These are phyloP conservation scores for Botryosphaeria dothidea DNA, from an alignment of 2,329 filamentous ascomycete species.

Conservation along the genomic window DNA sequence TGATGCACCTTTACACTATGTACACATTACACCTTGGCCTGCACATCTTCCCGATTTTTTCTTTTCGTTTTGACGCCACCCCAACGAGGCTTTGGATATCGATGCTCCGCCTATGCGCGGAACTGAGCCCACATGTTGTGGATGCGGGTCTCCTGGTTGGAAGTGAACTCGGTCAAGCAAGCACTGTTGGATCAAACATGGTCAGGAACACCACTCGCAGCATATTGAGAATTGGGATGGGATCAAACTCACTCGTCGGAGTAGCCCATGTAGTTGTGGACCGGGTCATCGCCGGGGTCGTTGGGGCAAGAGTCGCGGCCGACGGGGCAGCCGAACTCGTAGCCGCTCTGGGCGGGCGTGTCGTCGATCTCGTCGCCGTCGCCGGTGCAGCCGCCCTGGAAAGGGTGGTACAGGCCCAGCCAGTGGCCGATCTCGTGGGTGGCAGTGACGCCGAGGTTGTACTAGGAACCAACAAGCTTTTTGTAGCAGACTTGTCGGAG, in stretches of 20 bases:
- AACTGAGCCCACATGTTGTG: conserved; percentile 52
- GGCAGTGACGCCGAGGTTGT: conserved; percentile 48
- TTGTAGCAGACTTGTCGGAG: conserved; percentile 12
- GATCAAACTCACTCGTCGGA: conserved; percentile 21
- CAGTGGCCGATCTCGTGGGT: conserved; percentile 46
- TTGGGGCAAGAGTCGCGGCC: conserved; percentile 48
- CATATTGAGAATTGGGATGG: conserved; percentile 39
- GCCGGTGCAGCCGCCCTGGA: conserved; percentile 49
- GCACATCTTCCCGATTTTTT: too few relatives aligned
- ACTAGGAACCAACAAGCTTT: too few relatives aligned
- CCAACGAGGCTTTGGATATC: too few relatives aligned
- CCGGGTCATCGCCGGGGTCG: conserved; percentile 33
- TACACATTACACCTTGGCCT: too few relatives aligned
- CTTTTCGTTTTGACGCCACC: too few relatives aligned
- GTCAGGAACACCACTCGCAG: too few relatives aligned
- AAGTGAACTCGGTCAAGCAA: conserved; percentile 56
- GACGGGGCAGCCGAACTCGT: conserved; percentile 56
- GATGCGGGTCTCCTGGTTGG: conserved; percentile 52
- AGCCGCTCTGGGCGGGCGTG: conserved; percentile 42
- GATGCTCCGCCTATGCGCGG: neutral
- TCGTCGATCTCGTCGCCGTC: conserved; percentile 48
- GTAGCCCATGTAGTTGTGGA: conserved; percentile 40
- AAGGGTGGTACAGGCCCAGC: conserved; percentile 49
- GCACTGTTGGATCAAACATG: conserved; percentile 43
- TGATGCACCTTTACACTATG: too few relatives aligned